phyloP scores from a whole-genome alignment of 2,329 filamentous ascomycete species.

The Cyphellophora attinorum region DNA sequence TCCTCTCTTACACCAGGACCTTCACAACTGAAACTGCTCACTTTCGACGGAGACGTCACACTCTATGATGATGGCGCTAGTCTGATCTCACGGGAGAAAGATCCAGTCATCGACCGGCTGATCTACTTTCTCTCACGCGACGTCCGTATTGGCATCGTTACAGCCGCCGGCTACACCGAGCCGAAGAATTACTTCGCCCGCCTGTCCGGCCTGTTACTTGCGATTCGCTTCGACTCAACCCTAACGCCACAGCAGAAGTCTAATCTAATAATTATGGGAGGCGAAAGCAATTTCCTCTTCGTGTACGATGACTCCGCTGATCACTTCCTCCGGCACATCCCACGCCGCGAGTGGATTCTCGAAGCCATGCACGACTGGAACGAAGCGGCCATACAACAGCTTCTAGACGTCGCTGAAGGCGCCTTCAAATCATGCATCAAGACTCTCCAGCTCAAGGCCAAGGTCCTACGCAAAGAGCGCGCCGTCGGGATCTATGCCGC shows the following conservation, averaged over 20 bases:
- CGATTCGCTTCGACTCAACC: conserved; percentile 52
- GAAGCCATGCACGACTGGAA: conserved; percentile 43
- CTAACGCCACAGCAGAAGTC: conserved; percentile 60
- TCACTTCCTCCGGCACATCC: conserved; percentile 57
- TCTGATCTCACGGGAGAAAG: conserved; percentile 52
- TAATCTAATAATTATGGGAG: conserved; percentile 84
- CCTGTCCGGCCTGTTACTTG: conserved; percentile 76
- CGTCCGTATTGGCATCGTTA: conserved; percentile 88
- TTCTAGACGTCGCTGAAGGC: conserved; percentile 83
- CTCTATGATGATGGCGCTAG: conserved; percentile 85
- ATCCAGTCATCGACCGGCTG: conserved; percentile 63
- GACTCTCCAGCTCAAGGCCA: conserved; percentile 63
- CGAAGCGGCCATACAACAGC: conserved; percentile 60
- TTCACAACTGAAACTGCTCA: conserved; percentile 62
- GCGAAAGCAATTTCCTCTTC: conserved; percentile 94
- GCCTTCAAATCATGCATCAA: conserved; percentile 73
- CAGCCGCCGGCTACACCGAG: conserved; percentile 88
- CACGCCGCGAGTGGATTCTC: conserved; percentile 48
- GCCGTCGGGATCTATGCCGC: conserved; percentile 65
- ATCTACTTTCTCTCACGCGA: conserved; percentile 64
- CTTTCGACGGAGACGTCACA: conserved; percentile 96
- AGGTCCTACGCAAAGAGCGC: conserved; percentile 77
- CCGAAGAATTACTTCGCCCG: conserved; percentile 78
- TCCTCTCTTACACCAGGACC: conserved; percentile 5
- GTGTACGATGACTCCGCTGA: conserved; percentile 58